Evolutionary conservation across 2,329 filamentous ascomycete genomes (phyloP).

Genomic region (Curvularia hawaiiensis): DNA sequence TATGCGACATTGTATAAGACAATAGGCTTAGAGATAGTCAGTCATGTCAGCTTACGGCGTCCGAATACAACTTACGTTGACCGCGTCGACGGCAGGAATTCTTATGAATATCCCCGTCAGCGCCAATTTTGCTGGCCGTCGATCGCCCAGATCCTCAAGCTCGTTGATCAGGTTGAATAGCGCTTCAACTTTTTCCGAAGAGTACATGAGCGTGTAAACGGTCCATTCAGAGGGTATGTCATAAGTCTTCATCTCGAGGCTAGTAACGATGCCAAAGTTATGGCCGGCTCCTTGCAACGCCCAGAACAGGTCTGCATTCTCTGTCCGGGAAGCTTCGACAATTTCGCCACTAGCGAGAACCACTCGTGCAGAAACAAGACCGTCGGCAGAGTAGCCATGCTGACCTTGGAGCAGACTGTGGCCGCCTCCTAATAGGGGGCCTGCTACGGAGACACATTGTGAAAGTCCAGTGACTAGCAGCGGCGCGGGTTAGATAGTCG

Average conservation of each 20-base stretch:
- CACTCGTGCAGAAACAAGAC: constrained; percentile 27
- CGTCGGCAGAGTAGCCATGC: constrained; percentile 46
- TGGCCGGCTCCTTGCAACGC: constrained; percentile 46
- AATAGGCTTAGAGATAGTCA: constrained; percentile 14
- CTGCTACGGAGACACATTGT: constrained; percentile 56
- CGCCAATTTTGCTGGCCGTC: constrained; percentile 16
- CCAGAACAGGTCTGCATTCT: constrained; percentile 48
- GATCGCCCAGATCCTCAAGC: constrained; percentile 6
- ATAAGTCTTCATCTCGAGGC: constrained; percentile 41
- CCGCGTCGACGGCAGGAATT: constrained; percentile 19
- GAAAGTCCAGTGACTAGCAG: constrained; percentile 23
- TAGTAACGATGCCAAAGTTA: constrained; percentile 47
- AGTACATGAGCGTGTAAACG: constrained; percentile 20
- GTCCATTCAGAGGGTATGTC: constrained; percentile 20
- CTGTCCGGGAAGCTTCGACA: constrained; percentile 32
- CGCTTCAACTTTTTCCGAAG: constrained; percentile 33
- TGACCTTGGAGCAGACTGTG: constrained; percentile 59
- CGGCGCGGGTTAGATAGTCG: not conserved
- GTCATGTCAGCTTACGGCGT: not conserved
- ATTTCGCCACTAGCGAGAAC: constrained; percentile 40
- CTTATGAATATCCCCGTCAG: constrained; percentile 17
- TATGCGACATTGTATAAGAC: constrained; percentile 25
- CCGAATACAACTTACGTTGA: constrained; percentile 15
- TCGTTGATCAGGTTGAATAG: constrained; percentile 42
- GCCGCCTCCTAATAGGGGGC: constrained; percentile 61